phyloP scores from a whole-genome alignment of 495 filamentous ascomycete genomes.

The Astrothelium macrocarpum region DNA sequence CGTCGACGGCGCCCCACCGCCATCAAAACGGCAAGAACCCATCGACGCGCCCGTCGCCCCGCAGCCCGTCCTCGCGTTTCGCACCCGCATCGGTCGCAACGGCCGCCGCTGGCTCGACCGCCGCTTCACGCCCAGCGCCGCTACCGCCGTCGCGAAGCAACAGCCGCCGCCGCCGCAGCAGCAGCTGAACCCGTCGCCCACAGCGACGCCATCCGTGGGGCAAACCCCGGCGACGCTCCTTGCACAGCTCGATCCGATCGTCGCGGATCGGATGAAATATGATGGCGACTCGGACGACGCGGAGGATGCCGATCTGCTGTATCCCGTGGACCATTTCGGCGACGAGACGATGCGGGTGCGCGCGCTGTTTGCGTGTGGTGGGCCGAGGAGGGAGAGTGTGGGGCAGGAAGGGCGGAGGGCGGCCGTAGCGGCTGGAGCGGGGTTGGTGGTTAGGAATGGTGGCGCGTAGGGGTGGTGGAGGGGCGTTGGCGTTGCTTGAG shows the following conservation, averaged over 20 bases:
- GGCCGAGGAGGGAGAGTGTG: neutral
- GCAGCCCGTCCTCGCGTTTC: neutral
- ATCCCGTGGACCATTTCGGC: constrained; percentile 1
- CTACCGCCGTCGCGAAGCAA: neutral
- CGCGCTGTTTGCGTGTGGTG: constrained; percentile 1
- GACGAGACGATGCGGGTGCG: constrained; percentile 4
- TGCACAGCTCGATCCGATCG: constrained; percentile 9
- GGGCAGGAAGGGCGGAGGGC: neutral
- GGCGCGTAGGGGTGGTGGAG: neutral
- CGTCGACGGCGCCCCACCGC: constrained; percentile 4
- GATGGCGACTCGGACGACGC: constrained; percentile 7
- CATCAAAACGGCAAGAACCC: neutral
- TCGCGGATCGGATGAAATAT: constrained; percentile 9
- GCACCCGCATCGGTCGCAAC: constrained; percentile 2
- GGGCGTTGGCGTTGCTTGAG: neutral
- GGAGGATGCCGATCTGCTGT: neutral
- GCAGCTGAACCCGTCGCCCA: constrained; percentile 4
- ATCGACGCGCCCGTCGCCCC: constrained; percentile 1
- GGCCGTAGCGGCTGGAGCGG: neutral
- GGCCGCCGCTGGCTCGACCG: neutral
- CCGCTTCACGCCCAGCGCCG: neutral
- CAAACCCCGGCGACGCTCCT: constrained; percentile 15
- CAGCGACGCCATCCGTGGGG: neutral
- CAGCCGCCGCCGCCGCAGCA: neutral
- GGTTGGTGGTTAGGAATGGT: too few relatives aligned